phyloP scores from a whole-genome alignment of 2,329 filamentous ascomycete species.

The Fusarium napiforme region DNA sequence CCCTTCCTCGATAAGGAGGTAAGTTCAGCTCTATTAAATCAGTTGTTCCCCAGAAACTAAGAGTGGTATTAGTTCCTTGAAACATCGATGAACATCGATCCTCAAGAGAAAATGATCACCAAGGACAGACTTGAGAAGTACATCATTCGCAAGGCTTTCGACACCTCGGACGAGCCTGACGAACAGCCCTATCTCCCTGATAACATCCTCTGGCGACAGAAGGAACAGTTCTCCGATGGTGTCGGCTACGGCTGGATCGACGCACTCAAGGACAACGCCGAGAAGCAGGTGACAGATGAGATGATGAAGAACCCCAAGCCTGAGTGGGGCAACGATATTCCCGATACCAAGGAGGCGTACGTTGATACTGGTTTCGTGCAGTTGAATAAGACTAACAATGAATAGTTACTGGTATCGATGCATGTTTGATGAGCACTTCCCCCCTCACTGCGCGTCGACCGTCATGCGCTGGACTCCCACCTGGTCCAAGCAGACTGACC shows the following conservation, averaged over 20 bases:
- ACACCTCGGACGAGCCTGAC: constrained; percentile 86
- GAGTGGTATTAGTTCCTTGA: constrained; percentile 77
- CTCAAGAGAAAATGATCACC: constrained; percentile 94
- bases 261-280: constrained; percentile 92
- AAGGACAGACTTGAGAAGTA: constrained; percentile 94
- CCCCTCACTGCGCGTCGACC: constrained; percentile 86
- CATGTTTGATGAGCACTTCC: constrained; percentile 99
- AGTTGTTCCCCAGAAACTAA: constrained; percentile 32
- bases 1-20: constrained; percentile 96
- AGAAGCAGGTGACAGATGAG: constrained; percentile 90
- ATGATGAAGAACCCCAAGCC: constrained; percentile 98
- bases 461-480: constrained; percentile 97
- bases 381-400: constrained; percentile 40
- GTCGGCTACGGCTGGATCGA: constrained; percentile 99
- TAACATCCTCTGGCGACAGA: constrained; percentile 96
- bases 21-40: constrained; percentile 22
- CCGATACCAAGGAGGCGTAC: constrained; percentile 95
- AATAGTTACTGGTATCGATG: constrained; percentile 91
- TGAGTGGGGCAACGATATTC: constrained; percentile 93
- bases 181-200: constrained; percentile 91
- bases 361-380: constrained; percentile 41
- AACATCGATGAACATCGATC: constrained; percentile 92
- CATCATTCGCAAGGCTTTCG: constrained; percentile 97
- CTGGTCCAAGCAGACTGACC: constrained; percentile 96
- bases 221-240: constrained; percentile 99